phyloP scores from a whole-genome alignment of 2,329 filamentous ascomycete genomes.

The Fusarium abutilonis region DNA sequence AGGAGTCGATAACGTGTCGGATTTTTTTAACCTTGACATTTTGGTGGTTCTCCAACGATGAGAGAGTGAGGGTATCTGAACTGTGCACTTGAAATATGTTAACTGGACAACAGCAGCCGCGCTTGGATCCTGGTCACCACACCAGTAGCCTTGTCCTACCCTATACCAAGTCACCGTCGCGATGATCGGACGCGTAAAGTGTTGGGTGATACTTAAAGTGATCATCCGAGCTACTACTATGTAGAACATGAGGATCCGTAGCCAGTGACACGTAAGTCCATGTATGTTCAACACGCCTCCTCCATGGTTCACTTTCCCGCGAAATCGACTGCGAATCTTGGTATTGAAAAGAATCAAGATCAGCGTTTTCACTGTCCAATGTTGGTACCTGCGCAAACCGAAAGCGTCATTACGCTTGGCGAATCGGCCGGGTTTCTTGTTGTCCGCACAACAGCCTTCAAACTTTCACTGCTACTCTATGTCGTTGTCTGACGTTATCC shows the following conservation, averaged over 20 bases:
- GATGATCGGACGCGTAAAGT: not conserved
- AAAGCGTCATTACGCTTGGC: constrained; percentile 2
- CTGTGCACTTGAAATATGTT: not conserved
- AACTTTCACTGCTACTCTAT: not conserved
- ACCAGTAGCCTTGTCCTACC: not conserved
- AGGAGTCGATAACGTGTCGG: fast-evolving
- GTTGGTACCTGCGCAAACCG: not conserved
- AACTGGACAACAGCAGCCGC: constrained; percentile 6
- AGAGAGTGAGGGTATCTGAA: not conserved
- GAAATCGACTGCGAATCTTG: too few relatives aligned
- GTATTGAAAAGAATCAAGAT: too few relatives aligned
- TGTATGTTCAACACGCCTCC: not conserved
- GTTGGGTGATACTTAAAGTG: not conserved
- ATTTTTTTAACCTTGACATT: not conserved
- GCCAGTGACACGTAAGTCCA: constrained; percentile 21
- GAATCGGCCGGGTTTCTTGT: constrained; percentile 2
- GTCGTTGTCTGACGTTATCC: not conserved
- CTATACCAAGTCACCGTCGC: not conserved
- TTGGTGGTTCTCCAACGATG: not conserved
- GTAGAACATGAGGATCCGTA: constrained; percentile 17
- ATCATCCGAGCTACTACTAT: not conserved
- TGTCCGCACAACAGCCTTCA: constrained; percentile 25
- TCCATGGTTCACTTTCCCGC: not conserved
- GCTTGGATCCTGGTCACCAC: not conserved
- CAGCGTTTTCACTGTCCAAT: too few relatives aligned